phyloP scores from a whole-genome alignment of 139 green algal genomes.

The Chlorella sp. region DNA sequence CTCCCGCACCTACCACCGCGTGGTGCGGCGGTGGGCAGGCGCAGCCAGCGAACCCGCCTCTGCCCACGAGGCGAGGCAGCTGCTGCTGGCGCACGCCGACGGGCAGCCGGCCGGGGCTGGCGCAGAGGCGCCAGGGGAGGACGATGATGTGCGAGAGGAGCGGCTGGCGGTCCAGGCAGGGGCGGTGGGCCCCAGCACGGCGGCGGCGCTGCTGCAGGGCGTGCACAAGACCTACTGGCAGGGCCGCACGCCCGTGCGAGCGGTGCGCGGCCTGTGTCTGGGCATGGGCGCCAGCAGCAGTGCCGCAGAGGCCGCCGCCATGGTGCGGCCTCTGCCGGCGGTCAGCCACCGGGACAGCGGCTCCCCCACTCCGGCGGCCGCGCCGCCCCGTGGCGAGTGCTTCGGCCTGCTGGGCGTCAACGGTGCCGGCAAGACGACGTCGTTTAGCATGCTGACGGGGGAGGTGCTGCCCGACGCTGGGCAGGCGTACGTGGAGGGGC shows the following conservation, averaged over 20 bases:
- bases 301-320: not conserved
- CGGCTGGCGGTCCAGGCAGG: constrained; percentile 39
- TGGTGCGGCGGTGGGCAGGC: not conserved
- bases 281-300: constrained; percentile 3
- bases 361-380: constrained; percentile 20
- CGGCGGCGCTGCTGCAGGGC: constrained; percentile 54
- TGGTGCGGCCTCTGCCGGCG: too few species aligned
- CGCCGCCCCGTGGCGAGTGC: constrained; percentile 67
- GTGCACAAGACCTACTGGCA: constrained; percentile 60
- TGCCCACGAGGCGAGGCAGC: not conserved
- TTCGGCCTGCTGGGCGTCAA: constrained; percentile 82
- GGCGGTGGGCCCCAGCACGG: not conserved
- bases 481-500: constrained; percentile 57
- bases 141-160: constrained; percentile 68
- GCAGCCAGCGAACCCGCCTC: not conserved
- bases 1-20: too few species aligned
- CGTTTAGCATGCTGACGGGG: constrained; percentile 73
- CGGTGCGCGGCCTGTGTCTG: constrained; percentile 23
- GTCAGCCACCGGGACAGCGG: too few species aligned
- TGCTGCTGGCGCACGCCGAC: not conserved
- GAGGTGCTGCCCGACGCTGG: constrained; percentile 59
- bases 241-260: constrained; percentile 4
- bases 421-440: constrained; percentile 84
- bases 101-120: not conserved
- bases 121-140: constrained; percentile 34